Conservation (phyloP, 179 eudicot genomes). For the Beta corolliflora region DNA sequence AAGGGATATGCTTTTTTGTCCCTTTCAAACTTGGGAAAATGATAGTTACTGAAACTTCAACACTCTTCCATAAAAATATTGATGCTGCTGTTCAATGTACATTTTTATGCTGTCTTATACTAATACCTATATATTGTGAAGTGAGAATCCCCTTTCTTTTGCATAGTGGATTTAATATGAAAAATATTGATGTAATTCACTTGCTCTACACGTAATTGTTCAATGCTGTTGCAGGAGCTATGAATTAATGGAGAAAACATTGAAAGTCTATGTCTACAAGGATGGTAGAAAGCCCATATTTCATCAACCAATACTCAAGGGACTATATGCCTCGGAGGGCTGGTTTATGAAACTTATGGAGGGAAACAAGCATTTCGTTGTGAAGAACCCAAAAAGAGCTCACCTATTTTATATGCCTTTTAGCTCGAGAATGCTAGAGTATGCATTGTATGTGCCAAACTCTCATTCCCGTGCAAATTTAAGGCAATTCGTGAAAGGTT, state of each 20-base stretch:
- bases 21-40: neutral
- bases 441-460: constrained; percentile 52
- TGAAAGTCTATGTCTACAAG: constrained; percentile 69
- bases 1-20: neutral
- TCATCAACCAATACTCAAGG: constrained; percentile 78
- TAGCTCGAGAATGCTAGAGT: constrained; percentile 67
- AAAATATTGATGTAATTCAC: neutral
- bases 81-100: neutral
- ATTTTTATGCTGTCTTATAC: neutral
- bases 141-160: neutral
- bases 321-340: constrained; percentile 89
- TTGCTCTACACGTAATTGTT: neutral
- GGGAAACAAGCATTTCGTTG: constrained; percentile 55
- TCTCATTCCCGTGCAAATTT: constrained; percentile 62
- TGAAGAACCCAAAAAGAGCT: constrained; percentile 63
- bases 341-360: constrained; percentile 89
- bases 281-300: constrained; percentile 81
- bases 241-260: constrained; percentile 71
- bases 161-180: neutral
- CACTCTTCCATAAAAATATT: neutral
- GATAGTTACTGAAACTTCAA: neutral
- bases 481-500: constrained; percentile 47
- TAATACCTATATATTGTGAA: neutral
- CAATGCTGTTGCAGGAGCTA: constrained; percentile 63
- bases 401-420: constrained; percentile 86